These are phyloP conservation scores for Jackrogersella multiformis DNA, from an alignment of 495 filamentous ascomycete genomes.

Conservation along the genomic window DNA sequence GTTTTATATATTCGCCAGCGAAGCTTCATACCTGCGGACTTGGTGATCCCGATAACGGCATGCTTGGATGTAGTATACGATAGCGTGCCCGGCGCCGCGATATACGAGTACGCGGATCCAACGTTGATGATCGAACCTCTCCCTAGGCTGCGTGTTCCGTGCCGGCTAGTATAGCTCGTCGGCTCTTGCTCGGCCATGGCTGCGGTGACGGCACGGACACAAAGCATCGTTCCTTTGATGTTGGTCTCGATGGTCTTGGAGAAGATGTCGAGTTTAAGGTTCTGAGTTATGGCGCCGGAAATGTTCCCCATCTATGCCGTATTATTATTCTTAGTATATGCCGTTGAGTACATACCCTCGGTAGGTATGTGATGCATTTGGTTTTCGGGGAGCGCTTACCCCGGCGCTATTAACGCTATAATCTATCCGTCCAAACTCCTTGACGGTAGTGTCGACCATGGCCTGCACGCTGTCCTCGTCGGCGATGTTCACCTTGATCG, in stretches of 20 bases:
- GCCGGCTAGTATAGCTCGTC: constrained; percentile 30
- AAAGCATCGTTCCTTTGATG: constrained; percentile 8
- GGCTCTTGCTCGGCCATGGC: constrained; percentile 51
- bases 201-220: constrained; percentile 39
- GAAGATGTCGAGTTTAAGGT: not conserved
- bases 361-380: not conserved
- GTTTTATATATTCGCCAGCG: not conserved
- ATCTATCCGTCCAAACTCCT: constrained; percentile 37
- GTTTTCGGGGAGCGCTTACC: not conserved
- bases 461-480: constrained; percentile 44
- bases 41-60: constrained; percentile 41
- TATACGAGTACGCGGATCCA: constrained; percentile 27
- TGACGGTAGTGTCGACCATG: constrained; percentile 39
- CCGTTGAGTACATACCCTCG: no score
- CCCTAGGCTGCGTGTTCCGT: constrained; percentile 32
- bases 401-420: constrained; percentile 23
- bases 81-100: constrained; percentile 21
- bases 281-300: not conserved
- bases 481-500: constrained; percentile 48
- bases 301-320: constrained; percentile 1
- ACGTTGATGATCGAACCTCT: constrained; percentile 44
- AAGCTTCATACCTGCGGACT: constrained; percentile 12
- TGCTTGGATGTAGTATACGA: constrained; percentile 44
- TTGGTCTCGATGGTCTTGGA: constrained; percentile 4
- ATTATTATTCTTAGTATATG: no score